These are phyloP conservation scores for Naematelia encephala DNA, from an alignment of 768 basidiomycete genomes.

Conservation along the genomic window DNA sequence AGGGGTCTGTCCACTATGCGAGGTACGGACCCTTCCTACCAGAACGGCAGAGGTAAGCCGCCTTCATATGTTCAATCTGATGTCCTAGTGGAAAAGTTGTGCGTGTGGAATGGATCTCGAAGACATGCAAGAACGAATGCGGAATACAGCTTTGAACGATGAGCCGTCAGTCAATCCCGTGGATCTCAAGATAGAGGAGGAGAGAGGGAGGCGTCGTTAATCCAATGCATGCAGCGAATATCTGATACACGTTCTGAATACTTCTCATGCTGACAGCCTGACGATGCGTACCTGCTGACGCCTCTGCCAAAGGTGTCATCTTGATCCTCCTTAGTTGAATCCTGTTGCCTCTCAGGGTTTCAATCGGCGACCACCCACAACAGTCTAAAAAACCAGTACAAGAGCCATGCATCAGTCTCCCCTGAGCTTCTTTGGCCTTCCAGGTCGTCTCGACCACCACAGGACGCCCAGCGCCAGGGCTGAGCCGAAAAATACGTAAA, in stretches of 20 bases:
- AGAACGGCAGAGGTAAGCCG: neutral
- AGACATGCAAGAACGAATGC: constrained; percentile 20
- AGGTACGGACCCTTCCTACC: neutral
- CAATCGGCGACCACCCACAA: neutral
- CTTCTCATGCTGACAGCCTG: too few relatives aligned
- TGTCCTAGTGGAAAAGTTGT: constrained; percentile 5
- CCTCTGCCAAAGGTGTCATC: too few relatives aligned
- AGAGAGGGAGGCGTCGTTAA: neutral
- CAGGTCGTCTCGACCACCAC: neutral
- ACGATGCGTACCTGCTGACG: too few relatives aligned
- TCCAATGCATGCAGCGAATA: neutral
- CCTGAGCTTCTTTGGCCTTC: neutral
- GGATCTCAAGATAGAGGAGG: neutral
- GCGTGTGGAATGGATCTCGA: constrained; percentile 19
- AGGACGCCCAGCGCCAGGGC: neutral
- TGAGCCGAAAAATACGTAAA: neutral
- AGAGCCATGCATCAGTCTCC: neutral
- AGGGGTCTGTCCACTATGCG: constrained; percentile 2
- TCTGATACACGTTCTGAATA: neutral
- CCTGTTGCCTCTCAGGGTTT: neutral
- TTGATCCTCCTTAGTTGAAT: too few relatives aligned
- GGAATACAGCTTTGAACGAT: constrained; percentile 6
- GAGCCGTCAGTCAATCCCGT: neutral
- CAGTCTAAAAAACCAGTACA: too few relatives aligned
- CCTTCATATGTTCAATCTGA: neutral